A percentile compares a stretch with the other conserved stretches of the same genome.
phyloP scores from a whole-genome alignment of 331 rosid species.

The Acacia concinna region DNA sequence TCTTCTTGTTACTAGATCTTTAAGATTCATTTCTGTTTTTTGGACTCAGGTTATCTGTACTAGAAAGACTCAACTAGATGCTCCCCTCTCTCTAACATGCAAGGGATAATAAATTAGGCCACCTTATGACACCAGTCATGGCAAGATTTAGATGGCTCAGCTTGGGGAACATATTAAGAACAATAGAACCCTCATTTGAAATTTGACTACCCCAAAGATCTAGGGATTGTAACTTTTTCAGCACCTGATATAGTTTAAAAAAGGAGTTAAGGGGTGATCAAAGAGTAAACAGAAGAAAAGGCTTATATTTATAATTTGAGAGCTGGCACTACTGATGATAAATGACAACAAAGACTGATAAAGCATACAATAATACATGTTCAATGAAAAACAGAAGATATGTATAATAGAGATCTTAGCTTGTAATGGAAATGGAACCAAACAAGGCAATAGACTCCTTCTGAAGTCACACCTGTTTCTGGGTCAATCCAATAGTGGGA shows the following conservation, averaged over 20 bases:
- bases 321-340: slow-evolving; percentile 12
- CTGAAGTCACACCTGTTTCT: too few relatives aligned
- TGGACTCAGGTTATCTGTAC: slow-evolving; percentile 58
- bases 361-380: neutral
- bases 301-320: slow-evolving; percentile 12
- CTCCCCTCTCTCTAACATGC: slow-evolving; percentile 50
- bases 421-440: slow-evolving; percentile 1
- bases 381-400: neutral
- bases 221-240: slow-evolving; percentile 65
- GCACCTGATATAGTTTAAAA: slow-evolving; percentile 47
- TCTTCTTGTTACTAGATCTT: neutral
- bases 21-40: slow-evolving; percentile 20
- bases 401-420: neutral
- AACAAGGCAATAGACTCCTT: too few relatives aligned
- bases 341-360: neutral
- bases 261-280: slow-evolving; percentile 3
- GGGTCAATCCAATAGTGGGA: neutral
- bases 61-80: slow-evolving; percentile 20
- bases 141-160: slow-evolving; percentile 77
- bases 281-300: slow-evolving; percentile 16
- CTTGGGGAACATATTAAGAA: slow-evolving; percentile 61
- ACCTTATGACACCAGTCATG: slow-evolving; percentile 74
- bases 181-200: slow-evolving; percentile 64
- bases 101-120: slow-evolving; percentile 63
- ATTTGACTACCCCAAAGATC: slow-evolving; percentile 92